Conservation (phyloP, 2,329 filamentous ascomycete genomes). For the Chalaropsis thielavioides region DNA sequence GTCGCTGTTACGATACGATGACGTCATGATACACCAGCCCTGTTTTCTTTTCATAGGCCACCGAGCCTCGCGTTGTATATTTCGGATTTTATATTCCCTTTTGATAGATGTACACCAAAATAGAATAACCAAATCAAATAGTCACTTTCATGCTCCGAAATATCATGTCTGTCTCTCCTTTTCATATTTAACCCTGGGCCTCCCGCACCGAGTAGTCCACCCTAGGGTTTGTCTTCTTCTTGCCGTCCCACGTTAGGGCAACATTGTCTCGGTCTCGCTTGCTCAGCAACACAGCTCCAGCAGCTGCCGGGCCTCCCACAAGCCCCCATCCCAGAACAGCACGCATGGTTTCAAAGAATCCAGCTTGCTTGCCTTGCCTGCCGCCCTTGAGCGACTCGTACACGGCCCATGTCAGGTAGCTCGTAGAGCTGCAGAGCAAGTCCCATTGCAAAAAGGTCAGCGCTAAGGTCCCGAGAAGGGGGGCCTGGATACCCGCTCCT, state of each 20-base stretch:
- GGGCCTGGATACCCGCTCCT: background rate
- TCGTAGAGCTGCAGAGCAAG: background rate
- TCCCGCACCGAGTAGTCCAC: background rate
- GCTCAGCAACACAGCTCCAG: slow-evolving; percentile 2
- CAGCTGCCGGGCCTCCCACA: slow-evolving; percentile 2
- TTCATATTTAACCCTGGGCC: background rate
- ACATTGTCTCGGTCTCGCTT: background rate
- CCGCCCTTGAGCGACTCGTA: background rate
- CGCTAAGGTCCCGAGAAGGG: background rate
- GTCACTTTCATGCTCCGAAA: no score
- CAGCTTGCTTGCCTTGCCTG: background rate
- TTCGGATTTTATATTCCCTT: background rate
- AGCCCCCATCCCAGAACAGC: background rate
- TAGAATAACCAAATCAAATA: background rate
- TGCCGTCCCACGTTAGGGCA: background rate
- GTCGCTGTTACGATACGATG: background rate
- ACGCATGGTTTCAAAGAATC: background rate
- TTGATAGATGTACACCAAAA: background rate
- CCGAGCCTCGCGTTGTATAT: background rate
- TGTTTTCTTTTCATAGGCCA: background rate
- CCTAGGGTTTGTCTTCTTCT: background rate
- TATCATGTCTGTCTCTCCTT: background rate
- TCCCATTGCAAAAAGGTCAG: slow-evolving; percentile 12
- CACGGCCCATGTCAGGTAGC: slow-evolving; percentile 2
- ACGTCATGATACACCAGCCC: background rate